Evolutionary conservation across 495 filamentous ascomycete genomes (phyloP), one percentile per base, ranked within the genome.

Genomic region (Sordaria brevicollis): DNA sequence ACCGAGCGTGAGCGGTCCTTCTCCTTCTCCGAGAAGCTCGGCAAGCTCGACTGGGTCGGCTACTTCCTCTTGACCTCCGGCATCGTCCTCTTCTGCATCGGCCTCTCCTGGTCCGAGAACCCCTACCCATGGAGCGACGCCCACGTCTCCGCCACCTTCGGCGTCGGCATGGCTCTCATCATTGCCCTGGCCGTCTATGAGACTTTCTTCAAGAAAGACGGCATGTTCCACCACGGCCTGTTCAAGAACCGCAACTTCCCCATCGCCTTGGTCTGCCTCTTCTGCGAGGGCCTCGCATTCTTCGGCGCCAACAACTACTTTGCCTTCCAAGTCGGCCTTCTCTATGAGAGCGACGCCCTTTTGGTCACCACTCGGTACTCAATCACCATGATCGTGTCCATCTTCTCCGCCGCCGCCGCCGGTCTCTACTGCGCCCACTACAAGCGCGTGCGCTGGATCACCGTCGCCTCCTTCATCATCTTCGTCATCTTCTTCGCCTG

Each of bases 301-400:
- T 79, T 79, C 43, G 75, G 71, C 31, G 77, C 78, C 17, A 81
- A 81, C 70, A 78, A 68, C 66, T 81, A 81, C 57, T 79, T 79
- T 65, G 74, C 78, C 31, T 81, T 76, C 71, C 71, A 81, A 71
- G 73, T 78, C 6, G 67, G 70, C 37, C 66, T 77, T 4, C 72
- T 79, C 19, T 79, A 75, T 66, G 75, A 79, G 71, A 70, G 71
- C 0, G 76, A 79, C 43, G 36, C 69, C 19, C 67, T 79, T 15
- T 35, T 73, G 1, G 71, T 74, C 15, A 69, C 73, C 41, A 29
- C 74, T 10, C 70, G 74, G 25, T 81, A 76, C 71, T 68, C 68
- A 35, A 75, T 81, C 35, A 73, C 68, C 33, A 75, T 77, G 69
- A 71, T 78, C 9, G 65, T 71, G 13, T 72, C 35, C n/a, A 68